Evolutionary conservation across 106 monocot genomes (phyloP).

Genomic region (Dendrobium nobile): DNA sequence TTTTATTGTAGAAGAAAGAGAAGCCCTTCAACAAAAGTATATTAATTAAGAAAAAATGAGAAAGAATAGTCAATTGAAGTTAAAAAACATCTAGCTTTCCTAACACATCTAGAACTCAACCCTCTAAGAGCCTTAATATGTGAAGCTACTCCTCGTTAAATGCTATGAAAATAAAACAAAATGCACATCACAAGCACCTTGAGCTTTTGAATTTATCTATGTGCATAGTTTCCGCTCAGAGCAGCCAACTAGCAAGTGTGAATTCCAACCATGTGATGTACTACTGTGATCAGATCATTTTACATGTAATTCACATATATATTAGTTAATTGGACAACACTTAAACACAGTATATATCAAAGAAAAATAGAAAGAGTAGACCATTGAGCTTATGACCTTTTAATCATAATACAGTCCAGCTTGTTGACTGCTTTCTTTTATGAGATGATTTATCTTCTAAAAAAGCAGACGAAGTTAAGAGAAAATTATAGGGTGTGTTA

Average conservation of each 20-base stretch:
- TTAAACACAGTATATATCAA: not conserved
- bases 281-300: not conserved
- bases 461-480: not conserved
- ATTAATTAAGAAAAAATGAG: not conserved
- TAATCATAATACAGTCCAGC: not conserved
- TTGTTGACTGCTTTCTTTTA: not conserved
- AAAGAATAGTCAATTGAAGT: not conserved
- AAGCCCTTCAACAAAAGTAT: not conserved
- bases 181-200: not conserved
- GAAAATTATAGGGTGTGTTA: not conserved
- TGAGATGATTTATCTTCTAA: not conserved
- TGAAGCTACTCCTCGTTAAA: not conserved
- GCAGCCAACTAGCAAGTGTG: not conserved
- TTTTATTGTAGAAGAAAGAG: not conserved
- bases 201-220: not conserved
- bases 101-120: not conserved
- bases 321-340: not conserved
- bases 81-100: not conserved
- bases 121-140: not conserved
- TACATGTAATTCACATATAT: not conserved
- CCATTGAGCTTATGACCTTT: not conserved
- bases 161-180: not conserved
- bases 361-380: not conserved
- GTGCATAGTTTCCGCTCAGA: not conserved
- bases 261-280: not conserved